Base-by-base conservation (phyloP, 2,329 filamentous ascomycete genomes). In the Aspergillus sp. region DNA sequence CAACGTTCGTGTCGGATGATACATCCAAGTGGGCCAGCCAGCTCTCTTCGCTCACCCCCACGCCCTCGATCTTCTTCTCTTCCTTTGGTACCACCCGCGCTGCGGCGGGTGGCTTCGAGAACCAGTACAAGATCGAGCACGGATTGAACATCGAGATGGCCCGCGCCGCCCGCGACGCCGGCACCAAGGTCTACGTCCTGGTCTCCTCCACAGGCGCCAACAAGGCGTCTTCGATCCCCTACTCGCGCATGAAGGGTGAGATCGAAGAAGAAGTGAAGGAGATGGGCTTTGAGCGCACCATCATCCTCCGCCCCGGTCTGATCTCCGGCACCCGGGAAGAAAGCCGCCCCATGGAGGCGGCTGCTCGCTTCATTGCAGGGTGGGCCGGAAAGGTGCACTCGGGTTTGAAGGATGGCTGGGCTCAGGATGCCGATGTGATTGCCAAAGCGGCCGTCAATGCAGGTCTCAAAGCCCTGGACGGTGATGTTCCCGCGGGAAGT, bases 111-210 rank as follows among this genome's bases (percentile, higher is more conserved):
- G 80, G 88, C 52, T 75, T 96, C 59, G 87, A 85, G 23, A 85
- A 86, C 56, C 93, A 97, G 74, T 88, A 90, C 76, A 88, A 89
- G 67, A 89, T 97, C 58, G 93, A 97, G 75, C 84, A 91, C 67
- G 91, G 94, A 66, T 78, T 96, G 42, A 96, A 96, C 72, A 71
- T 95, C 45, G 86, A 87, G 58, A 79, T 96, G 20, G 91, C 89
- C 3, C 81, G 82, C 55, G 85, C 88, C 0, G 90, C 92, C 41
- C 89, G 87, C 66, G 81, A 80, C 3, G 83, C 86, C 1, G 90
- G 90, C 32, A 81, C 84, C 10, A 84, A 84, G 59, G 87, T 87
- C 2, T 95, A 88, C 65, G 86, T 97, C 19, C 85, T 95, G 58
- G 80, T 96, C 51, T 91, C 88, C 0, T 79, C 81, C 19, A 75